These are phyloP conservation scores for Colletotrichum salicis DNA, from an alignment of 2,329 filamentous ascomycete genomes.

Conservation along the genomic window DNA sequence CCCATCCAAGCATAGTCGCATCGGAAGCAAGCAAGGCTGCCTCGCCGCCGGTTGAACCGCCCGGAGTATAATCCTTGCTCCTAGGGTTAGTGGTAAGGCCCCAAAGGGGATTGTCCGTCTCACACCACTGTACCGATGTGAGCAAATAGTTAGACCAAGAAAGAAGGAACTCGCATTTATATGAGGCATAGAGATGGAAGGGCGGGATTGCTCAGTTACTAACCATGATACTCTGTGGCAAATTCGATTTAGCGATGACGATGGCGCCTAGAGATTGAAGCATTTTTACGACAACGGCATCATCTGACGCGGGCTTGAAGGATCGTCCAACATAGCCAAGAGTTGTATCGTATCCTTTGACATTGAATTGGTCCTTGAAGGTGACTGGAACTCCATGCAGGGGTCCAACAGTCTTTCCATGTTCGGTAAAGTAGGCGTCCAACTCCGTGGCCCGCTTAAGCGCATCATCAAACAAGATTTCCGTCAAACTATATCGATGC, in stretches of 20 bases:
- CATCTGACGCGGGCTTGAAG: constrained; percentile 60
- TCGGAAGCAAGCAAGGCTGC: constrained; percentile 52
- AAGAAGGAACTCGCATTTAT: too few species aligned
- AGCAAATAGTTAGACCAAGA: not conserved
- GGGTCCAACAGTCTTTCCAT: constrained; percentile 60
- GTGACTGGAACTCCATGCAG: constrained; percentile 63
- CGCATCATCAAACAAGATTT: constrained; percentile 57
- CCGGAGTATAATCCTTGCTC: constrained; percentile 68
- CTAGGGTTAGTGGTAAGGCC: constrained; percentile 72
- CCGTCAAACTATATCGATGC: constrained; percentile 45
- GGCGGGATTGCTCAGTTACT: constrained; percentile 51
- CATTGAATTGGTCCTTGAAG: constrained; percentile 70
- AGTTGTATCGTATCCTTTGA: constrained; percentile 59
- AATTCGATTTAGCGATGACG: constrained; percentile 75
- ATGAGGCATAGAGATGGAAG: too few species aligned
- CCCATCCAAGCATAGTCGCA: constrained; percentile 53
- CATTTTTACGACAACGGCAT: constrained; percentile 66
- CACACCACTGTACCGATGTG: constrained; percentile 42
- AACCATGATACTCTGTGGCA: constrained; percentile 67
- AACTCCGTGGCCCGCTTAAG: constrained; percentile 43
- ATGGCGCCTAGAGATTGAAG: constrained; percentile 69
- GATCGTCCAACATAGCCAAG: constrained; percentile 63
- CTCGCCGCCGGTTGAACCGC: constrained; percentile 72
- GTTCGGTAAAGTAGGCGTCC: constrained; percentile 52
- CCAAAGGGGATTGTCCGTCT: constrained; percentile 62